Evolutionary conservation across 306 rosid species (phyloP), one percentile per base, ranked within the genome.

Genomic region (Inga laurina): DNA sequence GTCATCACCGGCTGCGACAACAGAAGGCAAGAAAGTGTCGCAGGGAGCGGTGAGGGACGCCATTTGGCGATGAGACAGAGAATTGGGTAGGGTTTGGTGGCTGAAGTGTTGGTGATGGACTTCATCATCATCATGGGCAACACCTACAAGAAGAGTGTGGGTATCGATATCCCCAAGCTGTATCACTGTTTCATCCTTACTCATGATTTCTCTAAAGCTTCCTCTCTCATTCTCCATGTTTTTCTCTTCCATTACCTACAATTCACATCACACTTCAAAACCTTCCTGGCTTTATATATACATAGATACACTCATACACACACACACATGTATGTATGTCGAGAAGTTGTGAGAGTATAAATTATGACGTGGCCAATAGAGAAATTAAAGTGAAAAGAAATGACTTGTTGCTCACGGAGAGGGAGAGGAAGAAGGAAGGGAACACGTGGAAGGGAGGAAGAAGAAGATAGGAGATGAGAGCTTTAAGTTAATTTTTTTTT

Each of bases 1-100:
- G 8, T 52, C 21, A 19, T 19, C 8, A 56, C 70, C 81, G 14
- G 12, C 5, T 57, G 74, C 79, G 18, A 30, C 22, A 64, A 69
- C 13, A 32, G 97, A 91, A 39, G 98, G 98, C 43, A 94, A 70
- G 64, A 92, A 82, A 54, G 95, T 88, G 76, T 94, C 97, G 22
- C 93, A 88, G 19, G 92, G 83, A 61, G 97, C 88, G 32, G 83
- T 78, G 4, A 94, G 88, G 10, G 94, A 72, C 34, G 87, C 87
- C 97, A 94, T 94, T 79, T 94, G 86, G 19, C 91, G 76, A 8
- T 46, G 9, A 73, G 97, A 90, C 27, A 94, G 88, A 54, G 85
- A 72, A 49, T 82, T 87, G 22, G 70, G 14, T 59, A 59, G 72
- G 24, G 79, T 70, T 45, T 41, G 65, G 7, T 41, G 41, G 12